phyloP scores from a whole-genome alignment of 2,329 filamentous ascomycete species.

The Cladophialophora immunda region DNA sequence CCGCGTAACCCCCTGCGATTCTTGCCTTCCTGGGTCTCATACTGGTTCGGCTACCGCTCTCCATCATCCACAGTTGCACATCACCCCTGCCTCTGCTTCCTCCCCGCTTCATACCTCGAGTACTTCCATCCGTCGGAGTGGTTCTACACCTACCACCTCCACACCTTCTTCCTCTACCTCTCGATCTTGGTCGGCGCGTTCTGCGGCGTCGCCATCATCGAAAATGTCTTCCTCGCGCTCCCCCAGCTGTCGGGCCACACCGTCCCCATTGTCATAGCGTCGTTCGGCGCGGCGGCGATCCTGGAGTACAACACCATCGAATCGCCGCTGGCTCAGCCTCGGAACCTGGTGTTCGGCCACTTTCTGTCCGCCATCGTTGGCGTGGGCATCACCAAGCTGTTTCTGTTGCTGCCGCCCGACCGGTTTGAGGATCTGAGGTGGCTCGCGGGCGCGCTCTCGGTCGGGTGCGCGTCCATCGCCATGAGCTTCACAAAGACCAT shows the following conservation, averaged over 20 bases:
- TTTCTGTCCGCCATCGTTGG: constrained; percentile 69
- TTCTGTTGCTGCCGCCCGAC: constrained; percentile 57
- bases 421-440: constrained; percentile 64
- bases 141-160: constrained; percentile 48
- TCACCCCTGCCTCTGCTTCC: constrained; percentile 13
- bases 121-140: constrained; percentile 7
- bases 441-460: constrained; percentile 71
- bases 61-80: background rate
- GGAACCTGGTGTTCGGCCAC: constrained; percentile 74
- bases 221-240: constrained; percentile 64
- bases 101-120: background rate
- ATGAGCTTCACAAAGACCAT: constrained; percentile 77
- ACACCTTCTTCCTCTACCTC: constrained; percentile 66
- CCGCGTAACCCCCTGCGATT: constrained; percentile 69
- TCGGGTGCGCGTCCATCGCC: constrained; percentile 67
- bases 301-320: constrained; percentile 77
- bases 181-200: constrained; percentile 75
- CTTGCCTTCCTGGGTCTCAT: constrained; percentile 72
- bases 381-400: constrained; percentile 71
- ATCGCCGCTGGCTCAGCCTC: constrained; percentile 76
- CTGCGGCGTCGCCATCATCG: constrained; percentile 66
- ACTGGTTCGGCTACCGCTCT: constrained; percentile 71
- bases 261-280: constrained; percentile 71
- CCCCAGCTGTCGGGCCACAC: constrained; percentile 62
- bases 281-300: constrained; percentile 79